Percentiles rank a stretch among this genome's conserved stretches.
Conservation (phyloP, 1,284 basidiomycete genomes). For the Prillingera fragicola region DNA sequence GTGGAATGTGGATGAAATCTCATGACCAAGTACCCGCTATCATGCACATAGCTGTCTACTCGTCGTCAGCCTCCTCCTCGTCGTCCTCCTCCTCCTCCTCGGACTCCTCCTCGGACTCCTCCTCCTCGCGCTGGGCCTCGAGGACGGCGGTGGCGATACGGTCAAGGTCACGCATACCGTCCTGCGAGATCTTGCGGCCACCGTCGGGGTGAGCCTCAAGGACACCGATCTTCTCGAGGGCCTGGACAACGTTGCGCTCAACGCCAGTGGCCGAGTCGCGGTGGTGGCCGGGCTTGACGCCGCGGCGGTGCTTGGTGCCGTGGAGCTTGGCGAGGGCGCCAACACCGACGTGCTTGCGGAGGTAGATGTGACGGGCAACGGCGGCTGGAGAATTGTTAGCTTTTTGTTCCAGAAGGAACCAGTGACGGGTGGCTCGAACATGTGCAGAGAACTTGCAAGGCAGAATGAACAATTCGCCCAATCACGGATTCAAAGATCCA, state of each 20-base stretch:
- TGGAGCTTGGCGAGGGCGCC: conserved; percentile 92
- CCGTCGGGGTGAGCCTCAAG: conserved; percentile 91
- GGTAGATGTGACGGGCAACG: conserved; percentile 98
- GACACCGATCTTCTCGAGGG: conserved; percentile 97
- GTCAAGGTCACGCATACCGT: conserved; percentile 92
- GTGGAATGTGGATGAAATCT: conserved; percentile 23
- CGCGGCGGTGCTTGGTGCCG: conserved; percentile 90
- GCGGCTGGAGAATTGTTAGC: conserved; percentile 61
- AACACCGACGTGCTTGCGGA: conserved; percentile 97
- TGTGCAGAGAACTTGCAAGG: neutral
- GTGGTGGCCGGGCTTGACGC: conserved; percentile 94
- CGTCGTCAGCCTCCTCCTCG: conserved; percentile 39
- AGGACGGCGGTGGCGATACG: conserved; percentile 93
- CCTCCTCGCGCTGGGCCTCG: conserved; percentile 76
- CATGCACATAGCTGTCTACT: conserved; percentile 39
- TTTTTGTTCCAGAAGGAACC: neutral
- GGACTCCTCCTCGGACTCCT: conserved; percentile 80
- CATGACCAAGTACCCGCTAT: conserved; percentile 20
- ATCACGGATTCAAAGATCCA: neutral
- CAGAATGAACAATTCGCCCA: neutral
- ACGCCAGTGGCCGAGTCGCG: conserved; percentile 77
- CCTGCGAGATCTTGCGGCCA: conserved; percentile 92
- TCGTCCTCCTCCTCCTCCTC: conserved; percentile 64
- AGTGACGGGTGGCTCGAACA: neutral
- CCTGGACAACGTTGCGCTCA: conserved; percentile 88